Base-by-base conservation (phyloP, 768 basidiomycete species). In the Phlegmacium glaucopus region DNA sequence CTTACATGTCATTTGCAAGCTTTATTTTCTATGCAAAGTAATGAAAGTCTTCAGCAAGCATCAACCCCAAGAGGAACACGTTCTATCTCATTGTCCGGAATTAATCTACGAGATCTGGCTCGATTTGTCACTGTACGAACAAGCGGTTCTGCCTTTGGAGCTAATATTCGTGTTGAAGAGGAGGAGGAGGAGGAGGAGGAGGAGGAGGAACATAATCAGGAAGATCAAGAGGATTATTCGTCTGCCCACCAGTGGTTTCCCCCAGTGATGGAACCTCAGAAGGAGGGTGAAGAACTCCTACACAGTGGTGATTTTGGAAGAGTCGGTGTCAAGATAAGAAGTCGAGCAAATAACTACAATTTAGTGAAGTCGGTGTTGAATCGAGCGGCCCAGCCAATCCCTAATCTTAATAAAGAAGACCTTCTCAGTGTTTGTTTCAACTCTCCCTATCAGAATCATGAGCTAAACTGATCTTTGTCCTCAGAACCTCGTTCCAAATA, bases 221-320 rank as follows among this genome's bases (percentile, higher is more conserved):
- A 18, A 34, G 36, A 22, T n/a, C 48, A 29, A 40, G 41, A 25
- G 28, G 44, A 22, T 22, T 22, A 22, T 22, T 2, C 22, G 2
- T 5, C 22, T 3, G 2, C 22, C 22, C 22, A 22, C 16, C 47
- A 47, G 10, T 70, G 65, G 66, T 65, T 57, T 55, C 62, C 59
- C 52, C 61, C 56, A 51, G 71, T 76, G 17, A 79, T 64, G 15
- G 76, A 84, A 48, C 86, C 90, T 6, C 78, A 85, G 62, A 56
- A 77, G 42, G 72, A 68, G 27, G 92, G 92, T 2, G 57, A 82
- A 12, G 71, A 78, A 35, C 72, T 95, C 10, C 72, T 90, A 9
- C 76, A 77, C 53, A 75, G 82, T 54, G 92, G 92, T 39, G 87
- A 93, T 44, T 95, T 93, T 63, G 91, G 91, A 13, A 67, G 78